These are phyloP conservation scores for Syzygium malaccense DNA, from an alignment of 441 rosid genomes.

Conservation along the genomic window DNA sequence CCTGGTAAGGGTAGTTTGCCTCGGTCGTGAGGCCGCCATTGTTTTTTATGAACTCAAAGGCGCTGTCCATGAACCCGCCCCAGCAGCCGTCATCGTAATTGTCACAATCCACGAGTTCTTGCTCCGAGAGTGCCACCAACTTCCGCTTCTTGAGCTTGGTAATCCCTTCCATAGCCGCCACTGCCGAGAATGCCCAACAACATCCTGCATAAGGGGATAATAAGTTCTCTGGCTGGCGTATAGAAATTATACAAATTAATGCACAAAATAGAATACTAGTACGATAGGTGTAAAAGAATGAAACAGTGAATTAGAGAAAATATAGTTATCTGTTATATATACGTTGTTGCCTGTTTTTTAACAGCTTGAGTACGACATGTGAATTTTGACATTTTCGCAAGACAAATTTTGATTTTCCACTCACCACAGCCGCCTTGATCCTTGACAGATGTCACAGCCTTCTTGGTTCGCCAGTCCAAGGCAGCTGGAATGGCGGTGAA, in stretches of 20 bases:
- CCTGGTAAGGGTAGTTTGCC: slow-evolving; percentile 1
- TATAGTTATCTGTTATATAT: neutral
- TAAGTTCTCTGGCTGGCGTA: neutral
- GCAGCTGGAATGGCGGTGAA: slow-evolving; percentile 3
- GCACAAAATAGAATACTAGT: neutral
- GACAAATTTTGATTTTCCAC: neutral
- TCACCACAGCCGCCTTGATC: slow-evolving; percentile 10
- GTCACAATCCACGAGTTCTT: slow-evolving; percentile 9
- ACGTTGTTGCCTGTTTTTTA: neutral
- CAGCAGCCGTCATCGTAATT: neutral
- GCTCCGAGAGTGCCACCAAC: slow-evolving; percentile 3
- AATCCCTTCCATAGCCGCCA: slow-evolving; percentile 5
- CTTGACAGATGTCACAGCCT: slow-evolving; percentile 1
- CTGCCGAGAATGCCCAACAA: slow-evolving; percentile 18
- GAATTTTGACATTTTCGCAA: neutral
- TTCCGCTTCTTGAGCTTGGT: slow-evolving; percentile 4
- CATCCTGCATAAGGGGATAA: neutral
- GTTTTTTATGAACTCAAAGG: neutral
- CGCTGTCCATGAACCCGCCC: slow-evolving; percentile 5
- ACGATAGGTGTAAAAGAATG: neutral
- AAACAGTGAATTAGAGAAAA: neutral
- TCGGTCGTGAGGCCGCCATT: neutral
- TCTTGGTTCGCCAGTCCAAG: slow-evolving; percentile 6
- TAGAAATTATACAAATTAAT: neutral
- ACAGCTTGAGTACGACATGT: neutral